phyloP scores from a whole-genome alignment of 345 rosid species.

The Physaria fendleri region DNA sequence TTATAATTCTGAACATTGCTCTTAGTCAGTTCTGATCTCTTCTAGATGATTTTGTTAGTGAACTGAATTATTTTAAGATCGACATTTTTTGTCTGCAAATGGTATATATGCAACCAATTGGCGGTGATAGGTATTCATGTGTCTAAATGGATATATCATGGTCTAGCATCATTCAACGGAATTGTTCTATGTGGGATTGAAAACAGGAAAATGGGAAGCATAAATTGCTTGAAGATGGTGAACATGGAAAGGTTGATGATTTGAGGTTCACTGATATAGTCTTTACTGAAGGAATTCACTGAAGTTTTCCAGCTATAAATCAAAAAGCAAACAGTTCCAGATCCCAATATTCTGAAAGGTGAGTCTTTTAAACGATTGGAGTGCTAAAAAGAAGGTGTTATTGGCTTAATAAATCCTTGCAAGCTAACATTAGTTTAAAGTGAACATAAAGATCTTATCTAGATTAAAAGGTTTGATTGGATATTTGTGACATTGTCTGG shows the following conservation, averaged over 20 bases:
- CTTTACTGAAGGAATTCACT: slow-evolving; percentile 56
- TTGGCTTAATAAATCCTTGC: too few relatives aligned
- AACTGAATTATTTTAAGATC: neutral
- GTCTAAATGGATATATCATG: slow-evolving; percentile 75
- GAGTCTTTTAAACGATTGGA: neutral
- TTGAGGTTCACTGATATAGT: slow-evolving; percentile 36
- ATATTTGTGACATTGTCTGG: slow-evolving; percentile 9
- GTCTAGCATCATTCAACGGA: slow-evolving; percentile 60
- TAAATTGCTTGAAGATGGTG: too few relatives aligned
- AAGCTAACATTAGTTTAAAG: too few relatives aligned
- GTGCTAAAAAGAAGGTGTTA: too few relatives aligned
- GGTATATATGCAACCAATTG: slow-evolving; percentile 49
- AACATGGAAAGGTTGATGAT: too few relatives aligned
- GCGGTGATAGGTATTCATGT: slow-evolving; percentile 76
- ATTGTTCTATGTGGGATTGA: slow-evolving; percentile 80
- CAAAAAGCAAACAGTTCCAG: slow-evolving; percentile 20
- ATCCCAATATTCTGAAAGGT: slow-evolving; percentile 8
- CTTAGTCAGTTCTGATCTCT: neutral
- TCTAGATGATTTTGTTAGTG: neutral
- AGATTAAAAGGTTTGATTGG: slow-evolving; percentile 7
- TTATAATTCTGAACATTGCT: neutral
- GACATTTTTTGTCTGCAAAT: slow-evolving; percentile 15
- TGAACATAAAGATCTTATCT: too few relatives aligned
- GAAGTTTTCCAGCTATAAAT: slow-evolving; percentile 60
- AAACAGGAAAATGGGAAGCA: slow-evolving; percentile 61